Evolutionary conservation across 345 rosid species (phyloP).

Genomic region (Hibiscus trionum): DNA sequence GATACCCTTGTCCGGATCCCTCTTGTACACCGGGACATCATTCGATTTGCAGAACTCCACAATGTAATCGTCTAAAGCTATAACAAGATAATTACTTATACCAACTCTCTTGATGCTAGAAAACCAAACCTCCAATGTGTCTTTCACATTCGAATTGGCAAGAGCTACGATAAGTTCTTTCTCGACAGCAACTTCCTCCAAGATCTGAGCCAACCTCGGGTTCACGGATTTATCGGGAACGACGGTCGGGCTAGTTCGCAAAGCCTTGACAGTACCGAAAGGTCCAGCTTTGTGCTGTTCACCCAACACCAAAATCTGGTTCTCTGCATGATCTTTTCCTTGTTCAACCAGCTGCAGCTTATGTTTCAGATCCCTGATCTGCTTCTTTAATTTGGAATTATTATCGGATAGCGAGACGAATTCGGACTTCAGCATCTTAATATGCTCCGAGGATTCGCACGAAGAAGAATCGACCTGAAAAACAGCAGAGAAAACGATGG

Average conservation of each 20-base stretch:
- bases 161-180: conserved; percentile 83
- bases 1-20: conserved; percentile 64
- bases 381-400: conserved; percentile 55
- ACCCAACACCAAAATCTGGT: conserved; percentile 67
- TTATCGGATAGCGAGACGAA: conserved; percentile 55
- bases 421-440: conserved; percentile 62
- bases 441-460: conserved; percentile 62
- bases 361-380: conserved; percentile 46
- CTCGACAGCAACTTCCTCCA: conserved; percentile 11
- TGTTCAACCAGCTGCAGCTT: conserved; percentile 59
- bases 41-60: conserved; percentile 66
- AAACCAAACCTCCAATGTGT: conserved; percentile 76
- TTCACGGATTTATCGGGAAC: background rate
- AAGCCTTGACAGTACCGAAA: conserved; percentile 78
- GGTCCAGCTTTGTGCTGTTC: conserved; percentile 75
- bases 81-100: conserved; percentile 63
- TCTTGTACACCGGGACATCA: conserved; percentile 68
- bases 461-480: conserved; percentile 41
- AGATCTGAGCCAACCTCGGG: background rate
- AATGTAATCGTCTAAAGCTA: conserved; percentile 68
- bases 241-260: conserved; percentile 38
- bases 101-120: conserved; percentile 70
- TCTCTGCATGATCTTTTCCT: conserved; percentile 64
- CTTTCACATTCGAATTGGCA: conserved; percentile 75
- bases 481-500: conserved; percentile 9